phyloP scores from a whole-genome alignment of 116 monocot species.

The Phalaenopsis hybrid region DNA sequence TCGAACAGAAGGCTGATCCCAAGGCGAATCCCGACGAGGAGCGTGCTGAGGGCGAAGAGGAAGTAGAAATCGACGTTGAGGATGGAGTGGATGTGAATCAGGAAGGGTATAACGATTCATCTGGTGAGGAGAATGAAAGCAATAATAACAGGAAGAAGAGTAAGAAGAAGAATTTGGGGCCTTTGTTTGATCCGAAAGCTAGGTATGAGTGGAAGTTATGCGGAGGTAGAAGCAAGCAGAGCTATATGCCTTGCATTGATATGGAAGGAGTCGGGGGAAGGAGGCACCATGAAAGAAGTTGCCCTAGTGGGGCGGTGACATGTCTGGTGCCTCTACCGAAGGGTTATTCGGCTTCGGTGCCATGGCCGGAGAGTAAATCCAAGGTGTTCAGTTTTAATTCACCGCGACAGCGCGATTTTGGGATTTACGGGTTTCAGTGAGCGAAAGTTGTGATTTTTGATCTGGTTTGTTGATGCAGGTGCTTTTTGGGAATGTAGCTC shows the following conservation, averaged over 20 bases:
- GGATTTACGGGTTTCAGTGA: background rate
- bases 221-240: conserved; percentile 40
- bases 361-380: conserved; percentile 79
- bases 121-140: conserved; percentile 3
- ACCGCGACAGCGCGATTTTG: background rate
- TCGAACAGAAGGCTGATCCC: background rate
- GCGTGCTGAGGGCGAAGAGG: conserved; percentile 2
- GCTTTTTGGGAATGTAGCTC: conserved; percentile 70
- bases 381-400: conserved; percentile 35
- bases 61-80: conserved; percentile 14
- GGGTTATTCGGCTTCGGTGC: conserved; percentile 43
- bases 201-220: conserved; percentile 71
- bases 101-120: conserved; percentile 16
- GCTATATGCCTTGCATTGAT: conserved; percentile 74
- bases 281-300: conserved; percentile 79
- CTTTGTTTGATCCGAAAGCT: conserved; percentile 55
- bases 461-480: conserved; percentile 41
- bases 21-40: background rate
- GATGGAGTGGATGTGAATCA: conserved; percentile 38
- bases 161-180: conserved; percentile 40
- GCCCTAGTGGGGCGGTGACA: conserved; percentile 42
- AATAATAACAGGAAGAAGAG: conserved; percentile 19
- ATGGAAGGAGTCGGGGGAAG: conserved; percentile 40
- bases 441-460: conserved; percentile 4
- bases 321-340: conserved; percentile 64